These are phyloP conservation scores for Paramecium caudatum DNA, from an alignment of 73 alveolate species.

Conservation along the genomic window DNA sequence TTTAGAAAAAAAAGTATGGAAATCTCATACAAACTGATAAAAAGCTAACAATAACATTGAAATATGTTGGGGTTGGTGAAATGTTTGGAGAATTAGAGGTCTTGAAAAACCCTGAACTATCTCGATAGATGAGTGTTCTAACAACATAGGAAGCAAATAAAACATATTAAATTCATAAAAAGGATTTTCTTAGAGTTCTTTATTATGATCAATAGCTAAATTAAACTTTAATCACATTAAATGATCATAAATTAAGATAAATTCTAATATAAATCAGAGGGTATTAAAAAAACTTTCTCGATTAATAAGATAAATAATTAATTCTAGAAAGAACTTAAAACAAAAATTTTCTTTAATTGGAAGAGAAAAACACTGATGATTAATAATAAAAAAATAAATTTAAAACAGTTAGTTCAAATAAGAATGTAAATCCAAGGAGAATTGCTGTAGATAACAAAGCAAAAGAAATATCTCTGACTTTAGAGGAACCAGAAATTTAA, in stretches of 20 bases:
- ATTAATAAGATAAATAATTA: not conserved
- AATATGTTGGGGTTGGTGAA: slow-evolving; percentile 52
- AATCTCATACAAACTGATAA: not conserved
- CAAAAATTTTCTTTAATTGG: not conserved
- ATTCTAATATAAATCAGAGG: slow-evolving; percentile 35
- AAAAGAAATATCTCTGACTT: slow-evolving; percentile 7
- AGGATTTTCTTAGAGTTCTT: slow-evolving; percentile 45
- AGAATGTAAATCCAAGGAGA: not conserved
- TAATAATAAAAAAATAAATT: not conserved
- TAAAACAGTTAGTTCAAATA: slow-evolving; percentile 9
- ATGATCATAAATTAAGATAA: slow-evolving; percentile 10
- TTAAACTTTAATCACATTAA: not conserved
- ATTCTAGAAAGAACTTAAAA: slow-evolving; percentile 37
- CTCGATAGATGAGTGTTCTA: slow-evolving; percentile 19
- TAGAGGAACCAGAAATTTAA: not conserved
- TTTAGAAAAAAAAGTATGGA: slow-evolving; percentile 58
- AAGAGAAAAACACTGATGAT: not conserved
- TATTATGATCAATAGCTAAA: not conserved
- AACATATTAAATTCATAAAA: not conserved
- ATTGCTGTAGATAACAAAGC: not conserved
- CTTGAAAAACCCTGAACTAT: not conserved
- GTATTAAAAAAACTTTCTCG: slow-evolving; percentile 19
- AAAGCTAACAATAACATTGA: slow-evolving; percentile 12
- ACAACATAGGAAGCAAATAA: slow-evolving; percentile 36
- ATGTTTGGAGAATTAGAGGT: slow-evolving; percentile 67